These are phyloP conservation scores for Solanum pinnatisectum DNA, from an alignment of 257 asterid species.

Conservation along the genomic window DNA sequence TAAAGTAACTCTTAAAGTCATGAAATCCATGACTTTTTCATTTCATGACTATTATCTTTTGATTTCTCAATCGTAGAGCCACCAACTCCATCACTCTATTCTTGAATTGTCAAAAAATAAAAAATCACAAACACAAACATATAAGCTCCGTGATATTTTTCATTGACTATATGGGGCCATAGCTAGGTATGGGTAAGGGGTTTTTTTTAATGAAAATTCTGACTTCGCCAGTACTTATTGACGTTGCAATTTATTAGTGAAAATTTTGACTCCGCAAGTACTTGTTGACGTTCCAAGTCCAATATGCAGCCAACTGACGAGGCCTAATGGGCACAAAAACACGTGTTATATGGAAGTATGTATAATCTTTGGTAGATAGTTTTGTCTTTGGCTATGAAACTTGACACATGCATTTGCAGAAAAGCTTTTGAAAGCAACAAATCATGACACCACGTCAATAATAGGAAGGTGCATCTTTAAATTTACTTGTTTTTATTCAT, in stretches of 20 bases:
- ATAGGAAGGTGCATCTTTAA: background rate
- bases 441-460: background rate
- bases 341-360: no score
- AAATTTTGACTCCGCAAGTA: no score
- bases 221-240: fast-evolving
- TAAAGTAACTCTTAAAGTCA: background rate
- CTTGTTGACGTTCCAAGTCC: background rate
- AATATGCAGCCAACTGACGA: no score
- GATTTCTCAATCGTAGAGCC: background rate
- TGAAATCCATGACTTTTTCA: background rate
- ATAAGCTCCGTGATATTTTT: background rate
- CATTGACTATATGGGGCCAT: no score
- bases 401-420: background rate
- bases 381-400: background rate
- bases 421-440: background rate
- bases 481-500: background rate
- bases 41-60: background rate
- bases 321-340: background rate
- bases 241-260: no score
- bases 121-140: background rate
- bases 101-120: background rate
- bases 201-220: no score
- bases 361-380: background rate
- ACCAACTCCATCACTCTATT: background rate
- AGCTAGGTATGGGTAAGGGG: no score